Conservation (phyloP, 148 eudicot species). For the Pharnaceum exiguum region DNA sequence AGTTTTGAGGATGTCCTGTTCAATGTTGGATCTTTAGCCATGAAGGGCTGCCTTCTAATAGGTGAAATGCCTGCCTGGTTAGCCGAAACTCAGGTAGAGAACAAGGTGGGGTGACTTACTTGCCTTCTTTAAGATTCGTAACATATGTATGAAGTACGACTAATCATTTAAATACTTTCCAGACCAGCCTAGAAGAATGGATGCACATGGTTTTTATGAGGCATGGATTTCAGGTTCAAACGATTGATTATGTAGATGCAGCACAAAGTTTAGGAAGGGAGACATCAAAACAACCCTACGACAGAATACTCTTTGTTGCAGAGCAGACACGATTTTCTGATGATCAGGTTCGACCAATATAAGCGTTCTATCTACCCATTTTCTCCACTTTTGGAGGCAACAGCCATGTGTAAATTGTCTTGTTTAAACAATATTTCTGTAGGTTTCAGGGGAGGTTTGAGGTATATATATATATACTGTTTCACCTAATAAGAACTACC, state of each 20-base stretch:
- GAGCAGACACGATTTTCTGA: constrained; percentile 83
- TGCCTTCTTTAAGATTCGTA: not conserved
- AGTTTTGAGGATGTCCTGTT: constrained; percentile 49
- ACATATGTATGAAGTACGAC: not conserved
- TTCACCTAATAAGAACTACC: no score
- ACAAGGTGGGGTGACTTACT: constrained; percentile 37
- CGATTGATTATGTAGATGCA: constrained; percentile 41
- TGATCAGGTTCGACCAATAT: constrained; percentile 57
- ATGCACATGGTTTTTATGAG: constrained; percentile 65
- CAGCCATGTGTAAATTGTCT: no score
- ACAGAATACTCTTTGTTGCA: constrained; percentile 52
- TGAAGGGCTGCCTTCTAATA: constrained; percentile 59
- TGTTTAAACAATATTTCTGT: no score
- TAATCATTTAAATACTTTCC: not conserved
- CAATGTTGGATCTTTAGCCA: constrained; percentile 54
- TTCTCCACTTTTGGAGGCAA: no score
- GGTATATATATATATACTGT: no score
- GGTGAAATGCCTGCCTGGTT: constrained; percentile 76
- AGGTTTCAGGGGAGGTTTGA: no score
- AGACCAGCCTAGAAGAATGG: constrained; percentile 45
- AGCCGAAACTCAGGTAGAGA: constrained; percentile 37
- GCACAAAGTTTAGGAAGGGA: constrained; percentile 40
- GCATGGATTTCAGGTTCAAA: constrained; percentile 57
- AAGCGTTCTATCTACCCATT: not conserved
- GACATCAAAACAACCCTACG: constrained; percentile 17